A percentile compares a stretch with the other conserved stretches of the same genome.
Evolutionary conservation across 2,329 filamentous ascomycete species (phyloP).

Genomic region (Trichoderma semiorbis): DNA sequence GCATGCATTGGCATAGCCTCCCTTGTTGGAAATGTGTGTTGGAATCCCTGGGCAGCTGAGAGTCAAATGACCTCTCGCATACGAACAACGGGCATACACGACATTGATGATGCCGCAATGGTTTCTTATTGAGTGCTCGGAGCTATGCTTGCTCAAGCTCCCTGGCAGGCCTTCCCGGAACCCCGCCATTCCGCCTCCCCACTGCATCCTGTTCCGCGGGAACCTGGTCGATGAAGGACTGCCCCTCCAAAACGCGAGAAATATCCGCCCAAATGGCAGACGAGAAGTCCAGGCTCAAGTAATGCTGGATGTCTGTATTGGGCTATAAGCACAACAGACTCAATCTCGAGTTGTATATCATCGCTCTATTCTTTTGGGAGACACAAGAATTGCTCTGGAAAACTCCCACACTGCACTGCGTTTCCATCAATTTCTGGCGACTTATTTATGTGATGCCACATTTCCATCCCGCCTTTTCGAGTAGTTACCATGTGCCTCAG

Average conservation of each 20-base stretch:
- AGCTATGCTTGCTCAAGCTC: slow-evolving; percentile 11
- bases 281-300: background rate
- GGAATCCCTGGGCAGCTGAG: background rate
- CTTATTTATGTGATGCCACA: background rate
- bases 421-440: background rate
- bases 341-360: background rate
- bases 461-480: background rate
- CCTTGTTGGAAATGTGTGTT: background rate
- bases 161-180: background rate
- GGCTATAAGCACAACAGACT: background rate
- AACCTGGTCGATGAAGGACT: background rate
- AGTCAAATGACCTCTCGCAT: slow-evolving; percentile 8
- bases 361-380: background rate
- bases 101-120: background rate
- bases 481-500: background rate
- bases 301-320: background rate
- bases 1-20: background rate
- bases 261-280: background rate
- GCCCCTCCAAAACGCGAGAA: slow-evolving; percentile 1
- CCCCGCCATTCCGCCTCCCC: slow-evolving; percentile 10
- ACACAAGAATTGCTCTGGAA: background rate
- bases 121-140: background rate
- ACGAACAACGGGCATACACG: background rate
- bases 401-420: background rate
- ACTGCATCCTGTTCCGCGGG: background rate